A percentile compares a stretch with the other conserved stretches of the same genome.
phyloP scores from a whole-genome alignment of 345 rosid species.

The Anacardium occidentale region DNA sequence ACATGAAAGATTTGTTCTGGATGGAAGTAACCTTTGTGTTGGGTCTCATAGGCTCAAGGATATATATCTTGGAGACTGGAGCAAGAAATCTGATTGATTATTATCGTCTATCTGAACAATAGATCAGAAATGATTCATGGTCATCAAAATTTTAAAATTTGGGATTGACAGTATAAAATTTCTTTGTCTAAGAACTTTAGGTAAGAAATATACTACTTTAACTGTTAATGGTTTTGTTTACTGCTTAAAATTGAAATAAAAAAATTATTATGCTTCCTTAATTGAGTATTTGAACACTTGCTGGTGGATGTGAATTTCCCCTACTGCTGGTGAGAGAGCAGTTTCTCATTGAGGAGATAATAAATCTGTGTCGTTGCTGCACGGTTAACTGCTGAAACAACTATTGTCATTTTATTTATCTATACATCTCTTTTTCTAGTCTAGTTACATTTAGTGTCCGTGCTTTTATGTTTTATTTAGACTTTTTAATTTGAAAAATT shows the following conservation, averaged over 20 bases:
- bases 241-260: not conserved
- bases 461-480: not conserved
- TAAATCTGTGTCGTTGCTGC: not conserved
- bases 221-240: not conserved
- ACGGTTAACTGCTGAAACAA: too few relatives aligned
- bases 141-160: not conserved
- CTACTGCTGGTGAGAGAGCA: too few relatives aligned
- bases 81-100: not conserved
- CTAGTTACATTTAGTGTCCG: not conserved
- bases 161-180: not conserved
- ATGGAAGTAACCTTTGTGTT: not conserved
- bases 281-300: not conserved
- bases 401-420: too few relatives aligned
- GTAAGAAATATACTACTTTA: not conserved
- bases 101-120: not conserved
- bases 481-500: not conserved
- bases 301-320: not conserved
- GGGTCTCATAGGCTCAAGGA: not conserved
- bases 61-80: not conserved
- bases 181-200: not conserved
- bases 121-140: not conserved
- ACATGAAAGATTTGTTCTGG: constrained; percentile 5
- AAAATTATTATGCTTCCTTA: not conserved
- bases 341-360: not conserved
- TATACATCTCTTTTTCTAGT: too few relatives aligned